Conservation (phyloP, 148 eudicot species). For the Oxyria digyna region DNA sequence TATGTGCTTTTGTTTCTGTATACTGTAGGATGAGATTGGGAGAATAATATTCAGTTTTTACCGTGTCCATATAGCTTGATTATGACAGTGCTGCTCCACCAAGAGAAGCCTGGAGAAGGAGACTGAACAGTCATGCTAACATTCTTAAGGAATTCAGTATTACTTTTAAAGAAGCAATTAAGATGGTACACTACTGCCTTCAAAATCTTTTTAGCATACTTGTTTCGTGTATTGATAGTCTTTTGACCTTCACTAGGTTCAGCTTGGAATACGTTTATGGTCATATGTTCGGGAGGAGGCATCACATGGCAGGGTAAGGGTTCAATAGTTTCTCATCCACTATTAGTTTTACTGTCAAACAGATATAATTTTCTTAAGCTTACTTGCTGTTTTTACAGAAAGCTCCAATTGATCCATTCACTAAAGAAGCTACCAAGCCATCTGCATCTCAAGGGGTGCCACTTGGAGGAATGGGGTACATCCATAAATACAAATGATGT, state of each 20-base stretch:
- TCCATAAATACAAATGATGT: not conserved
- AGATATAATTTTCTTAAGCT: not conserved
- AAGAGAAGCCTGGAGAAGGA: conserved; percentile 87
- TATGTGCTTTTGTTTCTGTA: not conserved
- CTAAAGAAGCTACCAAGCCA: conserved; percentile 65
- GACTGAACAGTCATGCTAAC: conserved; percentile 75
- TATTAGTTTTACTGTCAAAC: not conserved
- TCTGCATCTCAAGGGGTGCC: conserved; percentile 98
- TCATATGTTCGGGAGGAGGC: conserved; percentile 94
- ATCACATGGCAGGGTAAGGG: conserved; percentile 83
- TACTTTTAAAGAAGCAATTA: conserved; percentile 82
- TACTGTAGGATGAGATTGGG: not conserved
- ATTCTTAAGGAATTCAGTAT: conserved; percentile 89
- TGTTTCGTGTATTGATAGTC: not conserved
- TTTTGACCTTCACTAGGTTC: conserved; percentile 28
- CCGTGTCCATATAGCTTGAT: conserved; percentile 55
- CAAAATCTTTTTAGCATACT: not conserved
- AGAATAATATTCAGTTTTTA: not conserved
- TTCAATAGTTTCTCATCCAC: conserved; percentile 9
- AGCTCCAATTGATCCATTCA: conserved; percentile 97
- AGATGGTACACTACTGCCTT: conserved; percentile 39
- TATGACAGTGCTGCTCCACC: conserved; percentile 94
- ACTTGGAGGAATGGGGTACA: conserved; percentile 98
- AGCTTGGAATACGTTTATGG: conserved; percentile 93
- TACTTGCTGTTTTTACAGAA: conserved; percentile 32